These are phyloP conservation scores for Ogataea trehalophila DNA, from an alignment of 805 yeast genomes.

Conservation along the genomic window DNA sequence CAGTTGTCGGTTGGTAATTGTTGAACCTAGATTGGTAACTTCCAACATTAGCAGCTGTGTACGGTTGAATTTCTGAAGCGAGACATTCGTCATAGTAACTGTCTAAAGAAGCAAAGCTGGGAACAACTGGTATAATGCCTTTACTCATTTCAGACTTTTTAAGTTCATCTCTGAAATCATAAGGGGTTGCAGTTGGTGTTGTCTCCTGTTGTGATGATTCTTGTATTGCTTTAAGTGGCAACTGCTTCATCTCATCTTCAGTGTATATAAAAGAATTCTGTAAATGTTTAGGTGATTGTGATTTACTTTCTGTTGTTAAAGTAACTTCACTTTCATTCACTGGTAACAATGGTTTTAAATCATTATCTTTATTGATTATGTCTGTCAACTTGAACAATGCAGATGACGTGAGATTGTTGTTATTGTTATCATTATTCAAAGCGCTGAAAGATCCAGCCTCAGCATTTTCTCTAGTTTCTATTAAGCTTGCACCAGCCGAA, in stretches of 20 bases:
- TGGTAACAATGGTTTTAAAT: background rate
- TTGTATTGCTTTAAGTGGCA: background rate
- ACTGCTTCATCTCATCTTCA: background rate
- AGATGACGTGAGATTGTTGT: constrained; percentile 3
- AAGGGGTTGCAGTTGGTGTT: constrained; percentile 2
- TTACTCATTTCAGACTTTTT: constrained; percentile 5
- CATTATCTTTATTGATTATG: constrained; percentile 12
- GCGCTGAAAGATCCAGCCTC: constrained; percentile 15
- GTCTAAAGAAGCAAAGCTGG: constrained; percentile 75
- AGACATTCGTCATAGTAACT: constrained; percentile 44
- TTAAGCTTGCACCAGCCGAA: constrained; percentile 20
- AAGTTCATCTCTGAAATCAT: constrained; percentile 20
- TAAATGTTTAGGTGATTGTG: background rate
- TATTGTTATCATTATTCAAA: constrained; percentile 6
- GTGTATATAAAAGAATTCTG: background rate
- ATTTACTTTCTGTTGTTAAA: constrained; percentile 3
- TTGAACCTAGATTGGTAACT: constrained; percentile 6
- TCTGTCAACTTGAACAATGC: constrained; percentile 20
- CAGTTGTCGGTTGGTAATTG: background rate
- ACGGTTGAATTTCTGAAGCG: constrained; percentile 1
- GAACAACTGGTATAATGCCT: constrained; percentile 49
- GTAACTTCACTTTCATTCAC: constrained; percentile 11
- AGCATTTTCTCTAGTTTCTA: constrained; percentile 20
- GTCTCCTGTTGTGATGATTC: background rate
- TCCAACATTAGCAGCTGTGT: constrained; percentile 1